Percentiles rank a stretch among this genome's conserved stretches.
These are phyloP conservation scores for Leccinum pachyderme DNA, from an alignment of 1,284 basidiomycete species.

Conservation along the genomic window DNA sequence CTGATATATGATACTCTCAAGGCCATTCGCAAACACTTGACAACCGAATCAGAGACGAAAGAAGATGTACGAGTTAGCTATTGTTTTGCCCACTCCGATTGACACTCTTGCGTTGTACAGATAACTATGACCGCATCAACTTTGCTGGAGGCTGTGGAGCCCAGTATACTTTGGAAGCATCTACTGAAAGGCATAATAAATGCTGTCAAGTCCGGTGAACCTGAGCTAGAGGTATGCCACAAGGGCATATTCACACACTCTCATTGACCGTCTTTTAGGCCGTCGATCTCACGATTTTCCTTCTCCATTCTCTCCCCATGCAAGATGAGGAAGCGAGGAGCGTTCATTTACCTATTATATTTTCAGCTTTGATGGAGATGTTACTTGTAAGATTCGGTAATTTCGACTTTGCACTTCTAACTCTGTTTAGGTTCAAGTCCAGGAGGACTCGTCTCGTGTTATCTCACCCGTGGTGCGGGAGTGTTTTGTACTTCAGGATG, in stretches of 20 bases:
- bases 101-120: slow-evolving; percentile 38
- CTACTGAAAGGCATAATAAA: slow-evolving; percentile 57
- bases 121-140: slow-evolving; percentile 83
- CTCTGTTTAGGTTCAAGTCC: slow-evolving; percentile 40
- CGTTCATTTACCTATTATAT: slow-evolving; percentile 79
- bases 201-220: slow-evolving; percentile 48
- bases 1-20: slow-evolving; percentile 81
- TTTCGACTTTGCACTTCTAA: slow-evolving; percentile 5
- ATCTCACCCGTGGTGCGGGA: slow-evolving; percentile 41
- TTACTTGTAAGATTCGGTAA: slow-evolving; percentile 46
- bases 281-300: slow-evolving; percentile 62
- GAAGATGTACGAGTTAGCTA: slow-evolving; percentile 56
- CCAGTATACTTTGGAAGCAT: slow-evolving; percentile 82
- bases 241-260: not conserved
- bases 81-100: slow-evolving; percentile 7
- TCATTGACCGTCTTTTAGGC: slow-evolving; percentile 20
- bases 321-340: slow-evolving; percentile 83
- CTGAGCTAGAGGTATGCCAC: slow-evolving; percentile 45
- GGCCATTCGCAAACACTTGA: slow-evolving; percentile 60
- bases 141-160: slow-evolving; percentile 92
- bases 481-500: slow-evolving; percentile 50
- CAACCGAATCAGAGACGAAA: slow-evolving; percentile 46
- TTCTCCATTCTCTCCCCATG: slow-evolving; percentile 64
- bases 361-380: slow-evolving; percentile 62
- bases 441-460: slow-evolving; percentile 35